These are phyloP conservation scores for Fusarium pilosicola DNA, from an alignment of 2,329 filamentous ascomycete species.

Conservation along the genomic window DNA sequence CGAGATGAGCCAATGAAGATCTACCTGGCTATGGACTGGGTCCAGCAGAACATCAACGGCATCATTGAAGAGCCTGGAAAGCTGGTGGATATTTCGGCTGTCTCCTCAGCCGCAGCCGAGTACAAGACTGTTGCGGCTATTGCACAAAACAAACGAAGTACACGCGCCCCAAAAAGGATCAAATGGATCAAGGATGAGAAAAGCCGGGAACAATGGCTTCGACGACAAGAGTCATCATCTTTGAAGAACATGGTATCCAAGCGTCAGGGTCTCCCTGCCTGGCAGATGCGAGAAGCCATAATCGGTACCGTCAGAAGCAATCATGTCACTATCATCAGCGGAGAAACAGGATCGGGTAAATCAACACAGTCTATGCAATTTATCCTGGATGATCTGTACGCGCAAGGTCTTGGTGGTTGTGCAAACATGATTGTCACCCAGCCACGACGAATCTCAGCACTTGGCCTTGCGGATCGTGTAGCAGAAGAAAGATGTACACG, in stretches of 20 bases:
- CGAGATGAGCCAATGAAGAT: slow-evolving; percentile 88
- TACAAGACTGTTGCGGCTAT: slow-evolving; percentile 49
- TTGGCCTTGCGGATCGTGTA: slow-evolving; percentile 93
- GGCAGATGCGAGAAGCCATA: slow-evolving; percentile 82
- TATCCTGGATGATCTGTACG: slow-evolving; percentile 89
- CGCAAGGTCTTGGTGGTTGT: slow-evolving; percentile 75
- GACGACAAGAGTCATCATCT: slow-evolving; percentile 70
- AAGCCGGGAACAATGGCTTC: slow-evolving; percentile 75
- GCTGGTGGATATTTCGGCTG: slow-evolving; percentile 84
- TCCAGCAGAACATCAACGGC: slow-evolving; percentile 83
- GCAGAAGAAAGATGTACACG: slow-evolving; percentile 86
- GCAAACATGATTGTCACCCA: slow-evolving; percentile 97
- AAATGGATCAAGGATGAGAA: slow-evolving; percentile 69
- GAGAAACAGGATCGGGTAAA: slow-evolving; percentile 96
- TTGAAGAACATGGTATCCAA: slow-evolving; percentile 80
- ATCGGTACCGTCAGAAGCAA: slow-evolving; percentile 78
- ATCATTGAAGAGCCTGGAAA: slow-evolving; percentile 87
- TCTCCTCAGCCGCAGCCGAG: slow-evolving; percentile 73
- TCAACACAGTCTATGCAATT: slow-evolving; percentile 98
- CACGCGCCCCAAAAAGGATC: slow-evolving; percentile 67
- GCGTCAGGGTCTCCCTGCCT: slow-evolving; percentile 83
- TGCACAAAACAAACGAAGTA: slow-evolving; percentile 44
- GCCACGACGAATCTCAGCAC: slow-evolving; percentile 90
- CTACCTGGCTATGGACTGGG: slow-evolving; percentile 89
- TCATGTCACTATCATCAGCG: slow-evolving; percentile 95